Conservation (phyloP, 192 early-diverging fungal species). For the Umbelopsis vinacea region DNA sequence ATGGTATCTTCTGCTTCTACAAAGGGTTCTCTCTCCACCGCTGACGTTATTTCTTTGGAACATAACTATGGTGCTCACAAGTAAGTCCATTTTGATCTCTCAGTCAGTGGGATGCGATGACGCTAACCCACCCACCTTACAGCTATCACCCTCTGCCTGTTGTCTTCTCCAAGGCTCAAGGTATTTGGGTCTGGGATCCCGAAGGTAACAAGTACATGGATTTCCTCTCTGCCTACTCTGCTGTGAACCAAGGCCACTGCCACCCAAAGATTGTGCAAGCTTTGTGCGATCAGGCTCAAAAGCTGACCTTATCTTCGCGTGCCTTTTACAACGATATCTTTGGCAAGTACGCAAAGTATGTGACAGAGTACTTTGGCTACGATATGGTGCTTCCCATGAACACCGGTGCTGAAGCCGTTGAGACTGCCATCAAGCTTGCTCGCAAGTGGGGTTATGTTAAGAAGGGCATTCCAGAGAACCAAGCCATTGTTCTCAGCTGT, state of each 20-base stretch:
- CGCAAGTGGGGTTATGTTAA: constrained; percentile 95
- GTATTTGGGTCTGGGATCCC: constrained; percentile 93
- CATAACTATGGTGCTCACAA: constrained; percentile 94
- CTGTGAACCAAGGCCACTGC: constrained; percentile 91
- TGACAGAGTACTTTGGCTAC: constrained; percentile 93
- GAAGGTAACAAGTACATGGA: constrained; percentile 89
- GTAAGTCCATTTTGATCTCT: constrained; percentile 43
- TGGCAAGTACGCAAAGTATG: constrained; percentile 87
- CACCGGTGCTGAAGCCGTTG: constrained; percentile 98
- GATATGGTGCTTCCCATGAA: constrained; percentile 99
- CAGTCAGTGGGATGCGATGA: no score
- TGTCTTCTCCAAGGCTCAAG: constrained; percentile 86
- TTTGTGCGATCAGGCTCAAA: constrained; percentile 86
- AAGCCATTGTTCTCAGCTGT: constrained; percentile 85
- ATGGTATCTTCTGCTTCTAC: constrained; percentile 8
- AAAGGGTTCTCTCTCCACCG: constrained; percentile 28
- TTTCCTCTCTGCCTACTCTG: constrained; percentile 85
- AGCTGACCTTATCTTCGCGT: constrained; percentile 85
- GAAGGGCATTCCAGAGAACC: constrained; percentile 82
- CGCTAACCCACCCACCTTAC: background rate
- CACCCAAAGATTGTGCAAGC: constrained; percentile 95
- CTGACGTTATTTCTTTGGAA: constrained; percentile 74
- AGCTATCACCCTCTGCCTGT: constrained; percentile 97
- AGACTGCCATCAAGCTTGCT: constrained; percentile 97
- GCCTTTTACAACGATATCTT: constrained; percentile 98